Evolutionary conservation across 2,329 filamentous ascomycete genomes (phyloP), one percentile per base, ranked within the genome.

Genomic region (Pestalotiopsis sp.): DNA sequence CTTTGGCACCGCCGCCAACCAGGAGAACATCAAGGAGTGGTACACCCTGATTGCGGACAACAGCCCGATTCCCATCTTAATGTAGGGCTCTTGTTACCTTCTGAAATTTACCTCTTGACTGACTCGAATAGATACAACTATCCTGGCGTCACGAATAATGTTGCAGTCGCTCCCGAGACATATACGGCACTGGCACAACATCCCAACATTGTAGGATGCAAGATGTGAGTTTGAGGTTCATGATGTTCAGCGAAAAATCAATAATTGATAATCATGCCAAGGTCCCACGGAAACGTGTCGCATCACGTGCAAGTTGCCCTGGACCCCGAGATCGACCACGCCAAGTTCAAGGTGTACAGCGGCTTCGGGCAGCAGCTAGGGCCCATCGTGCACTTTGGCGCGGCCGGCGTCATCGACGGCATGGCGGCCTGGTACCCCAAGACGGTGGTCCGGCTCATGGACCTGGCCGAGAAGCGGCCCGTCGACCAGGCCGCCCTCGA

Each of bases 201-300:
- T 76, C 85, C 86, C 39, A 91, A 90, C 71, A 91, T 92, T 68
- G 90, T 92, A 0, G 90, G 90, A 67, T 90, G 87, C 79, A 92
- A 92, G 79, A 87, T 92, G 64, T 65, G 31, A 58, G 64, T 76
- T 7, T 60, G 3, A 20, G 0, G n/a, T n/a, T n/a, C n/a, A n/a
- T n/a, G 2, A 12, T 6, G 3, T 1, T 23, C 41, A 52, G 14
- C 12, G 2, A 25, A 25, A 3, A n/a, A n/a, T n/a, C n/a, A n/a
- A n/a, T n/a, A n/a, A n/a, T n/a, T n/a, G n/a, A n/a, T n/a, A n/a
- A n/a, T n/a, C n/a, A n/a, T n/a, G n/a, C n/a, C n/a, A 76, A 65
- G 76, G 75, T 91, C 88, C 3, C 90, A 92, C 74, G 89, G 64
- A 23, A 65, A 91, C 74, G 86, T 92, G 64, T 89, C 88, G 38